These are phyloP conservation scores for Arbutus unedo DNA, from an alignment of 148 eudicot species.

Conservation along the genomic window DNA sequence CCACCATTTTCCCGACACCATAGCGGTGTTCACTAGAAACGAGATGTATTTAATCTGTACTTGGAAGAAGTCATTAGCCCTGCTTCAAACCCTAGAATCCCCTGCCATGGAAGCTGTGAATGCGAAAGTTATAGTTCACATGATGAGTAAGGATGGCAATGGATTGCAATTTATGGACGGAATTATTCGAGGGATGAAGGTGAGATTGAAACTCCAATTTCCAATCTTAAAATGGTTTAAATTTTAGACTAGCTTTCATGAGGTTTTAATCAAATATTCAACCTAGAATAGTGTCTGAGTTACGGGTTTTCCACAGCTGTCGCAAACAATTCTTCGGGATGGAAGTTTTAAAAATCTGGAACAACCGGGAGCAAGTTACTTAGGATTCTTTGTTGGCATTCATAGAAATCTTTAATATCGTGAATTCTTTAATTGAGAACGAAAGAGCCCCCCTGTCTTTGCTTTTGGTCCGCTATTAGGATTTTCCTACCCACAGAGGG, in stretches of 20 bases:
- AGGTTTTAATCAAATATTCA: not conserved
- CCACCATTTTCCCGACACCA: constrained; percentile 1
- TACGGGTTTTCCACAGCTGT: too few species aligned
- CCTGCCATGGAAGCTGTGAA: not conserved
- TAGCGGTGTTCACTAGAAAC: not conserved
- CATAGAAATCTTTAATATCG: too few species aligned
- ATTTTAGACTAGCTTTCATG: too few species aligned
- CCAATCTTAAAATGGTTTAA: not conserved
- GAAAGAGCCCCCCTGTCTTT: too few species aligned
- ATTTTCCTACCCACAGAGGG: too few species aligned
- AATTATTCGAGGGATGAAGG: not conserved
- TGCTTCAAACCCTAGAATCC: not conserved
- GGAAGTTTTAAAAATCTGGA: too few species aligned
- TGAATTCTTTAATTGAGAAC: too few species aligned
- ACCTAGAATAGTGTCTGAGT: not conserved
- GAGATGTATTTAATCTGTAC: not conserved
- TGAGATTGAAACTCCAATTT: not conserved
- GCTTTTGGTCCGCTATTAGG: too few species aligned
- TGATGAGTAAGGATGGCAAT: not conserved
- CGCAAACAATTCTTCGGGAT: too few species aligned
- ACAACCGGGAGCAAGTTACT: too few species aligned
- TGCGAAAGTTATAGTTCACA: not conserved
- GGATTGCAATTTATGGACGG: constrained; percentile 2
- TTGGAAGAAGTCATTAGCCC: not conserved
- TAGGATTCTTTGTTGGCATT: too few species aligned